Evolutionary conservation across 2,329 filamentous ascomycete genomes (phyloP).

Genomic region (Calonectria multiphialidica): DNA sequence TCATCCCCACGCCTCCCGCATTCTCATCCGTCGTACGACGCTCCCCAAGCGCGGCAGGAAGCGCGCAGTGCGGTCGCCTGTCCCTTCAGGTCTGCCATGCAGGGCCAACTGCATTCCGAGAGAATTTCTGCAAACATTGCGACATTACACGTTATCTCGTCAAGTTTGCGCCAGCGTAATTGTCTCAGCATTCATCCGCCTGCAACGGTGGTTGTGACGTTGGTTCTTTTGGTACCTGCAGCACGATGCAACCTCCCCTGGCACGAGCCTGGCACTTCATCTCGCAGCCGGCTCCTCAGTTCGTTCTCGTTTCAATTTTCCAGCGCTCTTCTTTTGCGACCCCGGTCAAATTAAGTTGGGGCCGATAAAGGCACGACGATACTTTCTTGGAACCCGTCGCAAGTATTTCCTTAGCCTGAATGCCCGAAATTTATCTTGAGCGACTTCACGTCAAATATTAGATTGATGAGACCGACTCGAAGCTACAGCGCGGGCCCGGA

Average conservation of each 20-base stretch:
- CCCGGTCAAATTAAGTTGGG: not conserved
- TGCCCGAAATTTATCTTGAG: constrained; percentile 27
- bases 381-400: not conserved
- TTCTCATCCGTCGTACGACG: constrained; percentile 38
- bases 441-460: constrained; percentile 6
- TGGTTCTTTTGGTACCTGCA: constrained; percentile 38
- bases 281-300: constrained; percentile 6
- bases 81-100: not conserved
- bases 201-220: constrained; percentile 17
- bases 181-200: not conserved
- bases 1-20: constrained; percentile 26
- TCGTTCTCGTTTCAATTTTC: constrained; percentile 4
- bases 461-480: not conserved
- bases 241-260: constrained; percentile 34
- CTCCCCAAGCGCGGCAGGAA: constrained; percentile 32
- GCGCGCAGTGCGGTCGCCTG: constrained; percentile 19
- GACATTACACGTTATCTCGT: not conserved
- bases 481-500: not conserved
- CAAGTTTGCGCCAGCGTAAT: not conserved
- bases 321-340: not conserved
- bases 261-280: constrained; percentile 7
- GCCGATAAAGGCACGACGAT: not conserved
- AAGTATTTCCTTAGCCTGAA: constrained; percentile 8
- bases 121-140: not conserved
- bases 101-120: not conserved